These are phyloP conservation scores for Cucumis melo DNA, from an alignment of 306 rosid species.

Conservation along the genomic window DNA sequence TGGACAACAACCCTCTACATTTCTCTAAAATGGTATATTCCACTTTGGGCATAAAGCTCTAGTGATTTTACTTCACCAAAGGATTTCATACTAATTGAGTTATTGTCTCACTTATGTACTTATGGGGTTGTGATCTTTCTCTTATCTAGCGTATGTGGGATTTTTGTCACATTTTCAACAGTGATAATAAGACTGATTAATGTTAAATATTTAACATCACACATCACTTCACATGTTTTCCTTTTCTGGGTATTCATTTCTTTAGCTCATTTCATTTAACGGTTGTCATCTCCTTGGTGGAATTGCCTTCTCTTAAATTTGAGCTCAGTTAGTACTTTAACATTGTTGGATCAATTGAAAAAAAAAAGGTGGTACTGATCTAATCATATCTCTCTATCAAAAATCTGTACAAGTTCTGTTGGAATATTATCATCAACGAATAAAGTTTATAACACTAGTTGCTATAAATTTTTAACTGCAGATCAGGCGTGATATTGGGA, in stretches of 20 bases:
- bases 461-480: conserved; percentile 23
- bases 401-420: not conserved
- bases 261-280: not conserved
- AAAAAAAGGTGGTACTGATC: not conserved
- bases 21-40: too few relatives aligned
- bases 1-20: too few relatives aligned
- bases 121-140: too few relatives aligned
- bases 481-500: conserved; percentile 72
- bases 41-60: too few relatives aligned
- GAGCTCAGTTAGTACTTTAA: not conserved
- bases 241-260: not conserved
- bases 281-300: not conserved
- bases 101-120: too few relatives aligned
- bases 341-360: not conserved
- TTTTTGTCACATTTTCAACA: too few relatives aligned
- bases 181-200: not conserved
- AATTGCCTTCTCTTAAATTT: not conserved
- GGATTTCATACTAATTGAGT: too few relatives aligned
- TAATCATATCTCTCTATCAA: not conserved
- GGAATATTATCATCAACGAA: not conserved
- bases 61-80: too few relatives aligned
- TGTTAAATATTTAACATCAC: not conserved
- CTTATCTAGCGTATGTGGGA: too few relatives aligned
- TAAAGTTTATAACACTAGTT: not conserved
- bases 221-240: not conserved